These are phyloP conservation scores for Euphorbia tirucalli DNA, from an alignment of 345 rosid species.

Conservation along the genomic window DNA sequence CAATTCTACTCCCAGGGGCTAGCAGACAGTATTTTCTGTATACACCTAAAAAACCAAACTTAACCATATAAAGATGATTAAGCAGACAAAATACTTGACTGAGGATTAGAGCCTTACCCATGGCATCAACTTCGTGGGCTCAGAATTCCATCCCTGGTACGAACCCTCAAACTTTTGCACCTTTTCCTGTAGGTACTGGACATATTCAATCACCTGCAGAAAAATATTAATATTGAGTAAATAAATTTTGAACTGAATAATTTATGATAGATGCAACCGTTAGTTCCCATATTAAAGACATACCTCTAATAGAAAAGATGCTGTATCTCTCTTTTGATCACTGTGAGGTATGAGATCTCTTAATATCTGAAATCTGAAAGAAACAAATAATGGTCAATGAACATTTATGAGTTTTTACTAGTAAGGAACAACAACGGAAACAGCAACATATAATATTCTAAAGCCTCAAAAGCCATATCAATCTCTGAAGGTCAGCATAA, in stretches of 20 bases:
- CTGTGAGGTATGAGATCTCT: conserved; percentile 35
- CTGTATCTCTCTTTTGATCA: conserved; percentile 37
- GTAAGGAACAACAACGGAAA: neutral
- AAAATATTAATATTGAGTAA: conserved; percentile 2
- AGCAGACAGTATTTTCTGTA: neutral
- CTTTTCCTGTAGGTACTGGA: conserved; percentile 32
- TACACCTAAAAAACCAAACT: neutral
- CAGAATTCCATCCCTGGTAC: conserved; percentile 27
- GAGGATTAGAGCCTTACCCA: conserved; percentile 27
- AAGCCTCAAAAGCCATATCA: conserved; percentile 1
- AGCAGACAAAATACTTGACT: neutral
- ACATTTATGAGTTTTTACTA: neutral
- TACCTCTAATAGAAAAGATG: conserved; percentile 36
- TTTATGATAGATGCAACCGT: neutral
- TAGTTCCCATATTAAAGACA: neutral
- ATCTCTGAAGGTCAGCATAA: neutral
- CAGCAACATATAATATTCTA: neutral
- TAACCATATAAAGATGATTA: neutral
- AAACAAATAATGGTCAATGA: conserved; percentile 4
- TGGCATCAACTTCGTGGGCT: conserved; percentile 34
- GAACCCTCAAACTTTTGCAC: conserved; percentile 35
- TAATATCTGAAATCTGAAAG: conserved; percentile 34
- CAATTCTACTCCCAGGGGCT: neutral
- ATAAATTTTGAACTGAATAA: neutral
- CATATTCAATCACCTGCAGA: conserved; percentile 34